A percentile compares a stretch with the other conserved stretches of the same genome.
Evolutionary conservation across 2,329 filamentous ascomycete genomes (phyloP).

Genomic region (Calonectria leucothoes): DNA sequence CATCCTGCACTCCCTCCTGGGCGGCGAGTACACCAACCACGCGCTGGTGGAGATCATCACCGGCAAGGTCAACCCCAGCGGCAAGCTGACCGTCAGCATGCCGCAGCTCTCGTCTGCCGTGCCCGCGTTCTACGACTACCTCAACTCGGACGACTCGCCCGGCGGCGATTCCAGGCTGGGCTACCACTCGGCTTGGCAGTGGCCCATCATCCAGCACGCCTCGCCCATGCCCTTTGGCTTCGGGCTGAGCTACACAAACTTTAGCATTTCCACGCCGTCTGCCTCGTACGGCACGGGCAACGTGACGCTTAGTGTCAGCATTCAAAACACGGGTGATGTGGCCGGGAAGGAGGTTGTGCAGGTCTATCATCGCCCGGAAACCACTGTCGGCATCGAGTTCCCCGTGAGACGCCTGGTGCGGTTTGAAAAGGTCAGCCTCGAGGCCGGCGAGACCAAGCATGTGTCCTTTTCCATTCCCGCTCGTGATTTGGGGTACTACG

Average conservation of each 20-base stretch:
- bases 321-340: constrained; percentile 67
- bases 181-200: constrained; percentile 58
- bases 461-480: constrained; percentile 46
- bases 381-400: constrained; percentile 58
- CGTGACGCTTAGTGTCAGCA: constrained; percentile 57
- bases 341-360: constrained; percentile 64
- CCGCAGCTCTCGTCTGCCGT: constrained; percentile 56
- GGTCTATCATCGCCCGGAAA: constrained; percentile 62
- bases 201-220: constrained; percentile 38
- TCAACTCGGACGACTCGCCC: constrained; percentile 69
- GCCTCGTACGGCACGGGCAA: constrained; percentile 50
- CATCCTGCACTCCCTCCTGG: constrained; percentile 71
- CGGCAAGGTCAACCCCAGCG: constrained; percentile 67
- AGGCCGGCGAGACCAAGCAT: constrained; percentile 60
- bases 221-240: constrained; percentile 62
- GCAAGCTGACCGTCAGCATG: constrained; percentile 57
- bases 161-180: constrained; percentile 68
- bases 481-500: constrained; percentile 44
- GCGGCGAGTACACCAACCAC: constrained; percentile 73
- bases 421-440: constrained; percentile 69
- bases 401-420: constrained; percentile 69
- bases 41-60: constrained; percentile 72
- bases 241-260: constrained; percentile 74
- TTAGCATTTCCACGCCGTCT: constrained; percentile 59
- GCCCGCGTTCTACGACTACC: constrained; percentile 76